A percentile compares a stretch with the other conserved stretches of the same genome.
Evolutionary conservation across 1,284 basidiomycete genomes (phyloP).

Genomic region (Trichosporon sp.): DNA sequence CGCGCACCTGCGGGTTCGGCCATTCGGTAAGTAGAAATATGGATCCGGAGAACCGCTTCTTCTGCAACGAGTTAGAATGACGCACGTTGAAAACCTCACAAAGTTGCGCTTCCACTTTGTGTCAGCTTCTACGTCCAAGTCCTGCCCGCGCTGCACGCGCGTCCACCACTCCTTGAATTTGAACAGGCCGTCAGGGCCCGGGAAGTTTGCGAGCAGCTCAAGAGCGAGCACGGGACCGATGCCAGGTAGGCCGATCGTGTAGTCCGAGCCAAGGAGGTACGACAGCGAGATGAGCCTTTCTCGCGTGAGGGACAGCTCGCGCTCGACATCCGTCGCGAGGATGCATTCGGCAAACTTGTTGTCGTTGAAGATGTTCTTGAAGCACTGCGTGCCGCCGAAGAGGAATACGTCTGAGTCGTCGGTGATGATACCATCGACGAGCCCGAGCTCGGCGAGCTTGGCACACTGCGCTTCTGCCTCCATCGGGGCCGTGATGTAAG

Average conservation of each 20-base stretch:
- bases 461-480: conserved; percentile 99
- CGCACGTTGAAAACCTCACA: conserved; percentile 61
- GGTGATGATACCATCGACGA: conserved; percentile 97
- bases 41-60: conserved; percentile 78
- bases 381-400: conserved; percentile 89
- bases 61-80: conserved; percentile 60
- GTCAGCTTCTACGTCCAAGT: conserved; percentile 69
- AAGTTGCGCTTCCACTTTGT: conserved; percentile 80
- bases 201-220: conserved; percentile 89
- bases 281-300: conserved; percentile 86
- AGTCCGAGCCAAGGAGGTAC: conserved; percentile 94
- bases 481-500: conserved; percentile 98
- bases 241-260: conserved; percentile 92
- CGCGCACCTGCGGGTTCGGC: conserved; percentile 86
- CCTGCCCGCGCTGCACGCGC: conserved; percentile 88
- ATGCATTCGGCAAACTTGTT: conserved; percentile 98
- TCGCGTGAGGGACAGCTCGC: conserved; percentile 85
- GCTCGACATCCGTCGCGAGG: conserved; percentile 75
- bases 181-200: conserved; percentile 76
- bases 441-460: conserved; percentile 75
- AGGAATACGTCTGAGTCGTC: conserved; percentile 99
- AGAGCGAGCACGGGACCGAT: conserved; percentile 96
- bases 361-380: conserved; percentile 99
- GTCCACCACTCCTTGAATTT: conserved; percentile 94
- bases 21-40: conserved; percentile 77